Base-by-base conservation (phyloP, 371 early-diverging fungal species). In the Haplosporangium sp. region DNA sequence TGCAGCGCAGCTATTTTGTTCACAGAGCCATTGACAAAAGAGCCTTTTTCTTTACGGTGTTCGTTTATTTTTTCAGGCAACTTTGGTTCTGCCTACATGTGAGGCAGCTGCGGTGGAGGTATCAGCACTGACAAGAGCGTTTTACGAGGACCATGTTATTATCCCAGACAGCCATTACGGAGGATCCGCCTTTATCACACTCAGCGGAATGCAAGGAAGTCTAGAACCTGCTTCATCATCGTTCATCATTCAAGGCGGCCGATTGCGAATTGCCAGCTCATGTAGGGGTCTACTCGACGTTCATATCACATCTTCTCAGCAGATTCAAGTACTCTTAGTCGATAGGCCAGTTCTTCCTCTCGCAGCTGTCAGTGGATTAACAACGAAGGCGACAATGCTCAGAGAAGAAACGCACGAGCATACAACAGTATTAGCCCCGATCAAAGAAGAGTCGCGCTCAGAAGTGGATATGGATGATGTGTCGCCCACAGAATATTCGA, bases 121-220 rank as follows among this genome's bases (percentile, higher is more conserved):
- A 0, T 53, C 59, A 20, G 50, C 52, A 1, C 68, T 51, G 8
- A 52, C 60, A 36, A 56, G 79, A 23, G 57, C 68, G 12, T 53
- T 21, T 2, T 77, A 54, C 43, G 79, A 77, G 23, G 68, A 77
- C 45, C 79, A 77, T 64, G 72, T 71, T 56, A 72, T 77, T 43
- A 77, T 64, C 46, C 68, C 68, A 36, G 70, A 72, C 36, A 57
- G 68, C n/a, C 62, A 57, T 18, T 54, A 51, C n/a, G 64, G 68
- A 13, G 79, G 72, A 12, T 77, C 67, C 10, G 62, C 64, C 13
- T 71, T 77, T 58, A 69, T 70, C 16, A 72, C 79, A 8, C 57
- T 77, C n/a, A 77, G 79, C 13, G 79, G 79, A 12, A 64, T 77
- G 52, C 72, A 62, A 12, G 73, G 73, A 10, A 14, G 67, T n/a